These are phyloP conservation scores for Tulasnella sp. DNA, from an alignment of 768 basidiomycete species.

Conservation along the genomic window DNA sequence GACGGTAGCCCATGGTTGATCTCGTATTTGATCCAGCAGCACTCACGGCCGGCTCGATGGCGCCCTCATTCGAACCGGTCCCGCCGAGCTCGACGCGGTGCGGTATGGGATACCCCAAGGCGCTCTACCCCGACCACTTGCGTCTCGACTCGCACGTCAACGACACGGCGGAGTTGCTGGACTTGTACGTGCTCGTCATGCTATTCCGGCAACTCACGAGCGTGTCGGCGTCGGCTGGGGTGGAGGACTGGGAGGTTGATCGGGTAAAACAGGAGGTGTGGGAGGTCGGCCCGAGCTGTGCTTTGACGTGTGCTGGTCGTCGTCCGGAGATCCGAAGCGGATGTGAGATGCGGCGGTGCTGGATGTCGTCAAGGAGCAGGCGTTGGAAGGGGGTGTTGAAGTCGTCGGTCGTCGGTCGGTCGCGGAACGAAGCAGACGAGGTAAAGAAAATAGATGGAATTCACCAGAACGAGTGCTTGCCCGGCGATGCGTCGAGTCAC, in stretches of 20 bases:
- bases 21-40: slow-evolving; percentile 47
- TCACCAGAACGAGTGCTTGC: too few relatives aligned
- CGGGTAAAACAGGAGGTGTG: slow-evolving; percentile 63
- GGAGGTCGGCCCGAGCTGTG: slow-evolving; percentile 47
- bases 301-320: too few relatives aligned
- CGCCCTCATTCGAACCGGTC: slow-evolving; percentile 24
- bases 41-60: background rate
- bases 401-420: background rate
- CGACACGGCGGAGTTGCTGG: slow-evolving; percentile 62
- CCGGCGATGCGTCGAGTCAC: too few relatives aligned
- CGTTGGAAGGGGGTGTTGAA: slow-evolving; percentile 21
- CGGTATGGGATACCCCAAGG: slow-evolving; percentile 77
- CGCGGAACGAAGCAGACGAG: too few relatives aligned
- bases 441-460: too few relatives aligned
- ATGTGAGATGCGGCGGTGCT: slow-evolving; percentile 52
- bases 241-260: slow-evolving; percentile 42
- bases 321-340: slow-evolving; percentile 23
- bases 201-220: slow-evolving; percentile 66
- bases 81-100: slow-evolving; percentile 30
- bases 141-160: slow-evolving; percentile 52
- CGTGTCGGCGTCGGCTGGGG: slow-evolving; percentile 26
- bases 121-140: slow-evolving; percentile 63
- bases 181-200: slow-evolving; percentile 67
- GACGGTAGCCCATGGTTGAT: slow-evolving; percentile 29
- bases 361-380: slow-evolving; percentile 40